Percentiles rank a stretch among this genome's conserved stretches.
These are phyloP conservation scores for Gynostemma pentaphyllum DNA, from an alignment of 306 rosid genomes.

Conservation along the genomic window DNA sequence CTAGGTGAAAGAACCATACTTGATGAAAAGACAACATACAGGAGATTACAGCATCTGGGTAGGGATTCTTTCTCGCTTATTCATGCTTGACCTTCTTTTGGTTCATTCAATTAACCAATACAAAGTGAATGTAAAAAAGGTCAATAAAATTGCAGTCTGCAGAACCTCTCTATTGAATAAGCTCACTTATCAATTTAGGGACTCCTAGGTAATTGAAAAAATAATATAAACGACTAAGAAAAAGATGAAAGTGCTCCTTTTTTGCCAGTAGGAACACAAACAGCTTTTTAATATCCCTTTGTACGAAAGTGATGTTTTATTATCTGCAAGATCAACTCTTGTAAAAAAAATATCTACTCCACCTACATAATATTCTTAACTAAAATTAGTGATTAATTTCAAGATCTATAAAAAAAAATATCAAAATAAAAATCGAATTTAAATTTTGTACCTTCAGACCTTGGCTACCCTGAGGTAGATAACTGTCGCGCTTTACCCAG, in stretches of 20 bases:
- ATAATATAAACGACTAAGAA: not conserved
- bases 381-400: not conserved
- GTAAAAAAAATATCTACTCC: too few species aligned
- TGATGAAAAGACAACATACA: not conserved
- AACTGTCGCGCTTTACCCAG: constrained; percentile 96
- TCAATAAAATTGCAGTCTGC: not conserved
- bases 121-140: not conserved
- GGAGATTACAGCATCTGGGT: not conserved
- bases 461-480: constrained; percentile 92
- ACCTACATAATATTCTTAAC: not conserved
- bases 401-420: not conserved
- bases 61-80: too few species aligned
- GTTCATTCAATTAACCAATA: not conserved
- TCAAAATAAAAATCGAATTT: constrained; percentile 3
- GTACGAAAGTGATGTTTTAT: not conserved
- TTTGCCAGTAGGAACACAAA: not conserved
- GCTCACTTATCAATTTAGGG: not conserved
- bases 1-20: not conserved
- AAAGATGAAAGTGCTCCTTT: not conserved
- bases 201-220: not conserved
- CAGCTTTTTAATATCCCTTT: not conserved
- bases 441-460: constrained; percentile 62
- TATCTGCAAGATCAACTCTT: too few species aligned
- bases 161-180: not conserved
- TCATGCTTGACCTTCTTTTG: too few species aligned